Conservation (phyloP, 2,329 filamentous ascomycete species). For the Alternaria triticina region DNA sequence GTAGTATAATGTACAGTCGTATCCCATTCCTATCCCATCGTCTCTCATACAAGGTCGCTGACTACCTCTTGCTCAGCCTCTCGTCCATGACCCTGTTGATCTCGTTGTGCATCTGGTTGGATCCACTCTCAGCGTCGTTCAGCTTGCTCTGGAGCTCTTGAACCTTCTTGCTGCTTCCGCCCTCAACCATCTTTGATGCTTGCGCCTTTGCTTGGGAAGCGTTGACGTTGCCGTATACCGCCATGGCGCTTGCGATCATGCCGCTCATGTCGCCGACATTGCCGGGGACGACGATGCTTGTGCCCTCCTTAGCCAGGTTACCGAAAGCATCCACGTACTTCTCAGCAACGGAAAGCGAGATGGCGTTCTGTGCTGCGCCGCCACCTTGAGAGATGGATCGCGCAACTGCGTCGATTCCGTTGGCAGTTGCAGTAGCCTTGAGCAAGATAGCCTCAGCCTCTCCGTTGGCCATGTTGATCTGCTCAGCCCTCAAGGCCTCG, state of each 20-base stretch:
- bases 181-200: slow-evolving; percentile 56
- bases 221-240: slow-evolving; percentile 92
- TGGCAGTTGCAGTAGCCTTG: slow-evolving; percentile 83
- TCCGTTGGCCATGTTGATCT: slow-evolving; percentile 91
- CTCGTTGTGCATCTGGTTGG: slow-evolving; percentile 35
- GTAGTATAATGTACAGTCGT: slow-evolving; percentile 40
- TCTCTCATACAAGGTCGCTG: background rate
- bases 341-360: slow-evolving; percentile 89
- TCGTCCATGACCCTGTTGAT: slow-evolving; percentile 47
- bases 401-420: slow-evolving; percentile 86
- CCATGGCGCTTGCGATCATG: slow-evolving; percentile 96
- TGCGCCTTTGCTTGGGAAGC: slow-evolving; percentile 75
- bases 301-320: slow-evolving; percentile 92
- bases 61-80: slow-evolving; percentile 39
- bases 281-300: slow-evolving; percentile 91
- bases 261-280: slow-evolving; percentile 95
- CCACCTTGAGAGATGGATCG: slow-evolving; percentile 75
- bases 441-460: slow-evolving; percentile 92
- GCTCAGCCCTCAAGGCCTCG: slow-evolving; percentile 85
- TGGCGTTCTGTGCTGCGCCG: slow-evolving; percentile 77
- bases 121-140: slow-evolving; percentile 28
- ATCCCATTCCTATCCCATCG: slow-evolving; percentile 4
- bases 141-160: slow-evolving; percentile 40
- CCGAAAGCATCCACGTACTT: slow-evolving; percentile 97
- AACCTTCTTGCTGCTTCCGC: slow-evolving; percentile 32